These are phyloP conservation scores for Paraglomus brasilianum DNA, from an alignment of 192 early-diverging fungal species.

Conservation along the genomic window DNA sequence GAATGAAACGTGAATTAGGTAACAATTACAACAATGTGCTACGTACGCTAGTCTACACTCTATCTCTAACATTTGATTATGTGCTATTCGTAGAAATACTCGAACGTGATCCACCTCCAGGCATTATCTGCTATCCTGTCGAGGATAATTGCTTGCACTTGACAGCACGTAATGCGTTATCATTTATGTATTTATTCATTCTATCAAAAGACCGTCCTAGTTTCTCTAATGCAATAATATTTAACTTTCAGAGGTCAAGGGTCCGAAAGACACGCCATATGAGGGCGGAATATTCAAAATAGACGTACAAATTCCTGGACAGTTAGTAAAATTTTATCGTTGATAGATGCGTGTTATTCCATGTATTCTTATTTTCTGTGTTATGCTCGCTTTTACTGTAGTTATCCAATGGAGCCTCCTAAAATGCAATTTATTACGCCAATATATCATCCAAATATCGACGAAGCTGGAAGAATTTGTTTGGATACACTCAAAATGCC, in stretches of 20 bases:
- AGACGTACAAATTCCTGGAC: slow-evolving; percentile 56
- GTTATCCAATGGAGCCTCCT: slow-evolving; percentile 75
- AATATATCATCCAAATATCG: slow-evolving; percentile 84
- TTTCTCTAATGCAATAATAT: not conserved
- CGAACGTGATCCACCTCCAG: slow-evolving; percentile 46
- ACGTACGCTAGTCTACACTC: not conserved
- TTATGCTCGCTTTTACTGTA: slow-evolving; percentile 11
- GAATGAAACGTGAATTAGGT: slow-evolving; percentile 29
- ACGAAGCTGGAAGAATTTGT: slow-evolving; percentile 75
- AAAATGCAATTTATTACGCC: slow-evolving; percentile 66
- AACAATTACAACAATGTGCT: not conserved
- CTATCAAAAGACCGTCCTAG: not conserved
- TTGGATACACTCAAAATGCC: slow-evolving; percentile 65
- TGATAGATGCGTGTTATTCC: not conserved
- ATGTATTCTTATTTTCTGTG: not conserved
- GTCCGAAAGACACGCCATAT: slow-evolving; percentile 68
- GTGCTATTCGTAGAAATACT: slow-evolving; percentile 6
- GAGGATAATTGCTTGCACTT: slow-evolving; percentile 57
- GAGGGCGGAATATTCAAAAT: slow-evolving; percentile 60
- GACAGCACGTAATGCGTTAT: slow-evolving; percentile 54
- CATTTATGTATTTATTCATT: not conserved
- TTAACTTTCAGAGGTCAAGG: slow-evolving; percentile 44
- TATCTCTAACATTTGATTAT: not conserved
- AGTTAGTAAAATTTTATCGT: slow-evolving; percentile 35
- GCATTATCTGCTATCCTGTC: slow-evolving; percentile 61